phyloP scores from a whole-genome alignment of 305 asterid genomes.

The Solanum hybrid region DNA sequence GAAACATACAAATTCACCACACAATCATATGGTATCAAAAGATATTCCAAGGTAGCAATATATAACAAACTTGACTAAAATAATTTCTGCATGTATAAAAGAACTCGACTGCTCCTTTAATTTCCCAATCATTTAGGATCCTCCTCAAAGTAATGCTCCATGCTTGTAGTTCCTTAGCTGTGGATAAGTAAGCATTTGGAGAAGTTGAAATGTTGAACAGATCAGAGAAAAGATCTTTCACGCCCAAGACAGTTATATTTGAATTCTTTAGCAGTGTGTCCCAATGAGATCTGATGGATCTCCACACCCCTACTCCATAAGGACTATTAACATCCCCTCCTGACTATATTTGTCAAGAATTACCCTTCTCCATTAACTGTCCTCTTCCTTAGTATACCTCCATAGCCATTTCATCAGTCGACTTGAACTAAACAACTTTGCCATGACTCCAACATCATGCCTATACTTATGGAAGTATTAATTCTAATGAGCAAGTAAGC shows the following conservation, averaged over 20 bases:
- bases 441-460: background rate
- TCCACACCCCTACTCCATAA: background rate
- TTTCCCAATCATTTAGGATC: background rate
- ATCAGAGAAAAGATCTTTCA: background rate
- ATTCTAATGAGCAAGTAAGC: background rate
- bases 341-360: background rate
- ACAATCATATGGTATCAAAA: background rate
- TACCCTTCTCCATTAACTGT: background rate
- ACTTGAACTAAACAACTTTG: background rate
- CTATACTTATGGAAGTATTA: background rate
- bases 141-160: background rate
- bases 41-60: background rate
- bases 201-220: background rate
- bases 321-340: background rate
- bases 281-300: background rate
- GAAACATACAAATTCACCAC: background rate
- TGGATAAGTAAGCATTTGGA: background rate
- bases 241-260: background rate
- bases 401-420: background rate
- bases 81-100: background rate
- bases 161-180: background rate
- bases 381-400: background rate
- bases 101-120: background rate
- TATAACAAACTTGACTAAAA: background rate
- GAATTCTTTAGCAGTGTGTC: background rate